Base-by-base conservation (phyloP, 495 filamentous ascomycete species). In the Trichoderma erinaceum region DNA sequence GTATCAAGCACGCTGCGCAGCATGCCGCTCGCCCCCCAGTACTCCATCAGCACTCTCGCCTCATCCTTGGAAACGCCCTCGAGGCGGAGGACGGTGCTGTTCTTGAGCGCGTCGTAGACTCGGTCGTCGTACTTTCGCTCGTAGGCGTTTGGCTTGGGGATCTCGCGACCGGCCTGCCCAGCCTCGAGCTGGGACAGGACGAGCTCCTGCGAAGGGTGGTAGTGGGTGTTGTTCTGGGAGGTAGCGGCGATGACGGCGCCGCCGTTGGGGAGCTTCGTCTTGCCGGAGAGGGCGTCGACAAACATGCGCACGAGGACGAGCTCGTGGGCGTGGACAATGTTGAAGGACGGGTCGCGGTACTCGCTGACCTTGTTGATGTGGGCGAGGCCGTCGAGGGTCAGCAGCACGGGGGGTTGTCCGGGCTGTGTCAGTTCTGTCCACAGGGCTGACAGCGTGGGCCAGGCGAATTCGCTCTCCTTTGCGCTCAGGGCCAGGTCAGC, bases 11-110 rank as follows among this genome's bases (percentile, higher is more conserved):
- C 79, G 67, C 84, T 76, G 66, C 90, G 85, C 73, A 96, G 75
- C 72, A 97, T 80, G 21, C 95, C 95, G 76, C 92, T 96, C 29
- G 82, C 85, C 4, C 91, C 93, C 79, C 92, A 98, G 78, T 97
- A 98, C 82, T 97, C 95, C 86, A 98, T 86, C 71, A 95, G 80
- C 1, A 85, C 83, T 66, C 90, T 85, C 46, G 93, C 88, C 79
- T 98, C 93, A 27, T 80, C 78, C 74, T 87, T 91, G 67, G 80
- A 90, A 69, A 97, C 67, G 5, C 91, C 89, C 35, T 78, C 78
- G 29, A 96, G 71, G 15, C 79, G 78, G 61, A 87, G 21, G 1
- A 86, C 73, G 52, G 77, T 71, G 15, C 82, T 81, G 35, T 71
- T 76, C 70, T 85, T 78, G 50, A 93, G 77, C 27, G 84, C 82